Conservation (phyloP, 306 rosid genomes). For the Fragaria vesca region DNA sequence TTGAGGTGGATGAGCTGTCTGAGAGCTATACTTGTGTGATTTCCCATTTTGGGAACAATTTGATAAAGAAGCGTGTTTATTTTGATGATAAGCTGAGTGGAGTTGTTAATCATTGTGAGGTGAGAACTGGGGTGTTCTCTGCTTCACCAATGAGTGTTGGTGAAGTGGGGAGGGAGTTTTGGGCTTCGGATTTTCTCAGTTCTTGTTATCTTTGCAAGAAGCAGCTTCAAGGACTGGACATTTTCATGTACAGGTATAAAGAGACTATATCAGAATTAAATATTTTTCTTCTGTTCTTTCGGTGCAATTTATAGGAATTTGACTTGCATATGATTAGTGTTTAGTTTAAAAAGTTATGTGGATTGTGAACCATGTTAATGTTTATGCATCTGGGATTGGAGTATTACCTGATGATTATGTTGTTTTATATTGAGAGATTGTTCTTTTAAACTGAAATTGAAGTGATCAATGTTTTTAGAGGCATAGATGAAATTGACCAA, state of each 20-base stretch:
- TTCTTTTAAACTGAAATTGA: not conserved
- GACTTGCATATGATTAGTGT: not conserved
- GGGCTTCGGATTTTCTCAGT: conserved; percentile 47
- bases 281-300: not conserved
- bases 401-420: not conserved
- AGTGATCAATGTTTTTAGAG: not conserved
- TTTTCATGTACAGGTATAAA: conserved; percentile 77
- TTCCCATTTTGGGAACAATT: conserved; percentile 41
- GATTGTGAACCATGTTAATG: not conserved
- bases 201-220: conserved; percentile 62
- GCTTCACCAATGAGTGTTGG: conserved; percentile 51
- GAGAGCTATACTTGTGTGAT: conserved; percentile 64
- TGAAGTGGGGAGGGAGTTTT: conserved; percentile 32
- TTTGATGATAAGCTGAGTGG: conserved; percentile 37
- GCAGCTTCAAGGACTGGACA: conserved; percentile 67
- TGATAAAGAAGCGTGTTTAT: conserved; percentile 39
- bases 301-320: not conserved
- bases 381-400: not conserved
- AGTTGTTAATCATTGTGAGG: conserved; percentile 19
- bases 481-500: not conserved
- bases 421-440: not conserved
- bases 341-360: not conserved
- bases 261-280: not conserved
- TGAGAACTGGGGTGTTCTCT: conserved; percentile 47
- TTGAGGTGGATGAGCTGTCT: conserved; percentile 41